phyloP scores from a whole-genome alignment of 352 stramenopile species.

The Aphanomyces euteiches region DNA sequence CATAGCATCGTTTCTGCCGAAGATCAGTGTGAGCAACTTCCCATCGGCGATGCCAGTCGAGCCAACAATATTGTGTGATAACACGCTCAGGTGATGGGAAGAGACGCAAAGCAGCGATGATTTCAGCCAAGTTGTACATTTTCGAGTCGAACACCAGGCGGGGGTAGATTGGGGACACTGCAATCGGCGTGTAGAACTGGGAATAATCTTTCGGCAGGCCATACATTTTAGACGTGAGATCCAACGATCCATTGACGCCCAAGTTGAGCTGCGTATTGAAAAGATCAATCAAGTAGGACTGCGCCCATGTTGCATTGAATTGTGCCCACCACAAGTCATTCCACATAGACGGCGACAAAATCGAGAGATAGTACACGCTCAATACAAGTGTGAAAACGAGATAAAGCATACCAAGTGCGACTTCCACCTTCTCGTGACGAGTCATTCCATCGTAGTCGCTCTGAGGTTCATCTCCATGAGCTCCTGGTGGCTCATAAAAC shows the following conservation, averaged over 20 bases:
- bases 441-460: too few relatives aligned
- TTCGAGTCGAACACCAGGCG: background rate
- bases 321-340: slow-evolving; percentile 23
- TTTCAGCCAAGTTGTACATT: background rate
- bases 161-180: background rate
- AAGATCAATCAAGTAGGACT: slow-evolving; percentile 24
- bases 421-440: background rate
- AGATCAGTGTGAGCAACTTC: slow-evolving; percentile 17
- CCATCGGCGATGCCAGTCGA: slow-evolving; percentile 16
- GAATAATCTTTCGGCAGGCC: background rate
- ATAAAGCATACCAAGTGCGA: background rate
- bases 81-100: background rate
- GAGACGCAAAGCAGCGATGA: background rate
- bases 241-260: background rate
- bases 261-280: slow-evolving; percentile 13
- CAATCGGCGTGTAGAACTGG: slow-evolving; percentile 9
- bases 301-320: slow-evolving; percentile 6
- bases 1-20: slow-evolving; percentile 13
- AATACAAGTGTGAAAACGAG: slow-evolving; percentile 2
- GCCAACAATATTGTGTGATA: slow-evolving; percentile 18
- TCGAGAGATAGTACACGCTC: background rate
- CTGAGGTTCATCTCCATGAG: too few relatives aligned
- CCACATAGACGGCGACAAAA: background rate
- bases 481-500: too few relatives aligned
- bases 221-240: background rate